Percentiles rank a stretch among this genome's conserved stretches.
These are phyloP conservation scores for Chenopodium berlandieri DNA, from an alignment of 148 eudicot genomes.

Conservation along the genomic window DNA sequence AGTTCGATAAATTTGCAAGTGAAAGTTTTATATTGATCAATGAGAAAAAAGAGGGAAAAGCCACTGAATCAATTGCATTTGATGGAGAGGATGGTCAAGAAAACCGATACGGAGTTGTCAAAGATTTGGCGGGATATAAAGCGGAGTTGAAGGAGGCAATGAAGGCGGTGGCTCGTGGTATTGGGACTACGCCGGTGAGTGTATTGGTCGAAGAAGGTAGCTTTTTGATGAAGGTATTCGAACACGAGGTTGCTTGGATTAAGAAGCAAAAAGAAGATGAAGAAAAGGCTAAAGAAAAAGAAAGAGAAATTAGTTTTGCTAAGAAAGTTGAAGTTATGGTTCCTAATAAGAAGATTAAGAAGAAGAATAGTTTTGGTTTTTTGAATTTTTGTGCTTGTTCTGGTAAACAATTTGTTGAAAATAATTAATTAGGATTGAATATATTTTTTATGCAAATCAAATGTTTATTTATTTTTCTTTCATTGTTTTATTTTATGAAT, in stretches of 20 bases:
- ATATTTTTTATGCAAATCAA: not conserved
- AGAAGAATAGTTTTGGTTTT: constrained; percentile 30
- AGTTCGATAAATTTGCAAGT: constrained; percentile 15
- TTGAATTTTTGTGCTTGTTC: constrained; percentile 33
- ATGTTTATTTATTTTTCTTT: not conserved
- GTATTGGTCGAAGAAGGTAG: constrained; percentile 52
- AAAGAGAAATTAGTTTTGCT: not conserved
- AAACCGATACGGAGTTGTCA: not conserved
- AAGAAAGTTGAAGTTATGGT: not conserved
- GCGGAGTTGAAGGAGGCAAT: constrained; percentile 46
- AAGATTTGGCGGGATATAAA: constrained; percentile 35
- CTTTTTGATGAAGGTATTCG: constrained; percentile 43
- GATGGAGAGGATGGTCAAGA: not conserved
- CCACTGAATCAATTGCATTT: not conserved
- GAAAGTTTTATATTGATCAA: not conserved
- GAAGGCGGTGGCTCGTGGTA: constrained; percentile 50
- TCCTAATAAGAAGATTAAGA: constrained; percentile 15
- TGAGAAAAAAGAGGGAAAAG: not conserved
- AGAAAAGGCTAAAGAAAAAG: not conserved
- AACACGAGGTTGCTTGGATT: constrained; percentile 27
- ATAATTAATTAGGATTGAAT: not conserved
- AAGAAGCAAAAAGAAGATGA: not conserved
- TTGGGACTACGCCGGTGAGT: constrained; percentile 50
- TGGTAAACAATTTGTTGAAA: constrained; percentile 16
- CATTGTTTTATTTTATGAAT: not conserved